These are phyloP conservation scores for Papiliotrema nemorosa DNA, from an alignment of 1,284 basidiomycete species.

Conservation along the genomic window DNA sequence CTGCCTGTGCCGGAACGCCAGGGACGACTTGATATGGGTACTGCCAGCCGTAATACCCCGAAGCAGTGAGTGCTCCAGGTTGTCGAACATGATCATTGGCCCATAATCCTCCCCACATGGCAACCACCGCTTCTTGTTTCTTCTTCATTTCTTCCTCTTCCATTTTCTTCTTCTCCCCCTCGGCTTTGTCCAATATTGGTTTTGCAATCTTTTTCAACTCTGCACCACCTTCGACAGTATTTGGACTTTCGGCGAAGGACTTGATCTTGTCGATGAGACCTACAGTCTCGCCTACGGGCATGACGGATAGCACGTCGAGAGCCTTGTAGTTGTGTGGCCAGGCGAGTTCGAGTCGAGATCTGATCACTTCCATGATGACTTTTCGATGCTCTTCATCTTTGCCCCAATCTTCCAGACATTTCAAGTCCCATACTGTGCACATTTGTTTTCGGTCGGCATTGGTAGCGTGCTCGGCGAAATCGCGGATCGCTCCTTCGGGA, in stretches of 20 bases:
- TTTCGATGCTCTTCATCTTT: constrained; percentile 33
- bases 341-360: constrained; percentile 29
- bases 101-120: constrained; percentile 41
- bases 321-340: constrained; percentile 47
- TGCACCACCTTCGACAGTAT: constrained; percentile 19
- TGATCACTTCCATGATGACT: constrained; percentile 35
- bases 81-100: constrained; percentile 16
- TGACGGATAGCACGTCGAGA: constrained; percentile 25
- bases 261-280: constrained; percentile 25
- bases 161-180: constrained; percentile 16
- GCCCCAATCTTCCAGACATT: constrained; percentile 21
- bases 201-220: constrained; percentile 31
- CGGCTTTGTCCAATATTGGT: constrained; percentile 27
- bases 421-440: constrained; percentile 16
- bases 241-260: constrained; percentile 18
- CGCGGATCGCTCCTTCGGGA: constrained; percentile 26
- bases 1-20: constrained; percentile 17
- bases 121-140: constrained; percentile 30
- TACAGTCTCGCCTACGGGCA: constrained; percentile 22
- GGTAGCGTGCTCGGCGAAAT: constrained; percentile 27
- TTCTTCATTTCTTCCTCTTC: constrained; percentile 35
- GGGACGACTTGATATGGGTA: constrained; percentile 26
- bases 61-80: constrained; percentile 9
- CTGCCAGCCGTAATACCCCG: constrained; percentile 26
- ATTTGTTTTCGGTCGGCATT: constrained; percentile 20